Evolutionary conservation across 805 yeast species (phyloP), one percentile per base, ranked within the genome.

Genomic region (Pichia insulana): DNA sequence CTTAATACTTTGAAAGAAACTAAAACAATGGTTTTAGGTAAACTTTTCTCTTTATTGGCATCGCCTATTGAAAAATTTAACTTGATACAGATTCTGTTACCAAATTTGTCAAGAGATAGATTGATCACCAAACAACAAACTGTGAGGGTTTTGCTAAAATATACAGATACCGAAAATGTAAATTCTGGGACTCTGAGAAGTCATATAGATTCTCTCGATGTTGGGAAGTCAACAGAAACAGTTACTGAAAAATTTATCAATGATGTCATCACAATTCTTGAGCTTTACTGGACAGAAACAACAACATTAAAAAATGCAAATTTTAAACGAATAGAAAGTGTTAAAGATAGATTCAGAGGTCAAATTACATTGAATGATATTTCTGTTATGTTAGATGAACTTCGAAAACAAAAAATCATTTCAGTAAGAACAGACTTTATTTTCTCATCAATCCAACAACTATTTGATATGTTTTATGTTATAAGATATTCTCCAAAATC

Each of bases 211-310:
- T 11, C 34, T n/a, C 34, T 43, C 9, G 28, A 34, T 28, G 6
- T 39, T 22, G 46, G 43, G 4, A 43, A 43, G 31, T 13, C 34
- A 8, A 36, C 43, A 3, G 40, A 43, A 32, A 17, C 40, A 2
- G 28, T 30, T 11, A 39, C 35, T 5, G 13, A 19, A 2, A 27
- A 43, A 12, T 36, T 40, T 32, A 15, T 37, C 2, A 5, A 12
- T 15, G 17, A 15, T 11, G 12, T 37, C 2, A 30, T 40, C 16
- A 9, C 32, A 7, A 31, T 40, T 8, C 33, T 40, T 16, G 18
- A n/a, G 8, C 6, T n/a, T 12, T 40, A 31, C 26, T 37, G 47
- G 47, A 33, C 36, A 19, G 47, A 44, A 34, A 33, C 35, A 13
- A 19, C 9, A 4, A 4, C 34, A 7, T 30, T 43, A 9, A 35